These are phyloP conservation scores for Agapanthus africanus DNA, from an alignment of 106 monocot species.

Conservation along the genomic window DNA sequence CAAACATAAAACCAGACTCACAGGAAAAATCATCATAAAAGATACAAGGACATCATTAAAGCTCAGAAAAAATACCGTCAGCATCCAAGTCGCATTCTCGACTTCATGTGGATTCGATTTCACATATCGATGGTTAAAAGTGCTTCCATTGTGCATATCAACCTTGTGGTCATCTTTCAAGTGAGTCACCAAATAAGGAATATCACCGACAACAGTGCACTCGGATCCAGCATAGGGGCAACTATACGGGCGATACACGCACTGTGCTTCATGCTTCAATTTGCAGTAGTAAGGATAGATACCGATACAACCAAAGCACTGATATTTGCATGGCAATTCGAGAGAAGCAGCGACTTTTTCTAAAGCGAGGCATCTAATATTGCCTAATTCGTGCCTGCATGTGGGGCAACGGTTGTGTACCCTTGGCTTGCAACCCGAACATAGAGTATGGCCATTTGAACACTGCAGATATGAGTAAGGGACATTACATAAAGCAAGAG, in stretches of 20 bases:
- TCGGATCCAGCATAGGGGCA: conserved; percentile 47
- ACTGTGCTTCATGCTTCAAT: conserved; percentile 39
- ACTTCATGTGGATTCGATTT: conserved; percentile 46
- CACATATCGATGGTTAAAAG: conserved; percentile 40
- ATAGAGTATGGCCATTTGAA: conserved; percentile 42
- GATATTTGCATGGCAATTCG: conserved; percentile 38
- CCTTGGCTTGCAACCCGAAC: conserved; percentile 35
- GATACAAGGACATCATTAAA: too few relatives aligned
- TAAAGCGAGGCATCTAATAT: conserved; percentile 39
- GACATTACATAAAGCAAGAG: too few relatives aligned
- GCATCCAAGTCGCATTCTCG: conserved; percentile 49
- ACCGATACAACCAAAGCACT: conserved; percentile 34
- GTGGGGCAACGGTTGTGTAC: conserved; percentile 43
- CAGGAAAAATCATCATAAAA: too few relatives aligned
- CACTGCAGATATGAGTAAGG: too few relatives aligned
- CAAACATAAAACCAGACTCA: too few relatives aligned
- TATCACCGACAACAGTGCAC: conserved; percentile 33
- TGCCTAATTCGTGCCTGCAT: conserved; percentile 40
- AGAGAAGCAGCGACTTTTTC: conserved; percentile 42
- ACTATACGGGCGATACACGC: conserved; percentile 29
- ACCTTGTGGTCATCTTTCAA: conserved; percentile 49
- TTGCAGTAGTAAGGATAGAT: conserved; percentile 40
- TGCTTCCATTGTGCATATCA: conserved; percentile 41
- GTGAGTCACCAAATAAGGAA: conserved; percentile 31
- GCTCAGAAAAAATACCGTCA: conserved; percentile 29